Percentiles rank a stretch among this genome's conserved stretches.
phyloP scores from a whole-genome alignment of 768 basidiomycete species.

The Gloeophyllum trabeum region DNA sequence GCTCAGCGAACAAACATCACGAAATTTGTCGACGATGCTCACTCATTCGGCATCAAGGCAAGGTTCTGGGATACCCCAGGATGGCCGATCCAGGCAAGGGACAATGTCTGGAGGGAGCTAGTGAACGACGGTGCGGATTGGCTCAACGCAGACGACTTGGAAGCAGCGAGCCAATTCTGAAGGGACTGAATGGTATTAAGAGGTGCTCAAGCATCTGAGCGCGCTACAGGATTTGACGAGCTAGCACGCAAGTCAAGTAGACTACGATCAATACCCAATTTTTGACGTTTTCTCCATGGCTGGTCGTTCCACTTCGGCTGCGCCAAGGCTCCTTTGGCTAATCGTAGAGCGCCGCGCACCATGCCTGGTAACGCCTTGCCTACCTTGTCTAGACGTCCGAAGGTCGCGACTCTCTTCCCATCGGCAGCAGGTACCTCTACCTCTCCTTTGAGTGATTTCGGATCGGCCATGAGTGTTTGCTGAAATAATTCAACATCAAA shows the following conservation, averaged over 20 bases:
- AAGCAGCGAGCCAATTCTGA: conserved; percentile 24
- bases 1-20: conserved; percentile 26
- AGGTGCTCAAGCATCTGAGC: no score
- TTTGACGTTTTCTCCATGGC: background rate
- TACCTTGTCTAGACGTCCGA: conserved; percentile 17
- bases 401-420: background rate
- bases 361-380: conserved; percentile 53
- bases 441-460: conserved; percentile 39
- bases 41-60: conserved; percentile 30
- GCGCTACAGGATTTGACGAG: no score
- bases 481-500: conserved; percentile 16
- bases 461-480: conserved; percentile 62
- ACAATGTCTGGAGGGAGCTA: conserved; percentile 32
- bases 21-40: conserved; percentile 30
- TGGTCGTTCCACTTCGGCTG: background rate
- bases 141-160: conserved; percentile 41
- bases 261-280: background rate
- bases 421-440: no score
- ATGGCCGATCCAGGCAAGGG: conserved; percentile 31
- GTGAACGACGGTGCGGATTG: conserved; percentile 33
- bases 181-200: no score
- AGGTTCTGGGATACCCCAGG: conserved; percentile 44
- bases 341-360: conserved; percentile 36
- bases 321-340: conserved; percentile 35
- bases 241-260: background rate